These are phyloP conservation scores for Suhomyces pyralidae DNA, from an alignment of 805 yeast genomes.

Conservation along the genomic window DNA sequence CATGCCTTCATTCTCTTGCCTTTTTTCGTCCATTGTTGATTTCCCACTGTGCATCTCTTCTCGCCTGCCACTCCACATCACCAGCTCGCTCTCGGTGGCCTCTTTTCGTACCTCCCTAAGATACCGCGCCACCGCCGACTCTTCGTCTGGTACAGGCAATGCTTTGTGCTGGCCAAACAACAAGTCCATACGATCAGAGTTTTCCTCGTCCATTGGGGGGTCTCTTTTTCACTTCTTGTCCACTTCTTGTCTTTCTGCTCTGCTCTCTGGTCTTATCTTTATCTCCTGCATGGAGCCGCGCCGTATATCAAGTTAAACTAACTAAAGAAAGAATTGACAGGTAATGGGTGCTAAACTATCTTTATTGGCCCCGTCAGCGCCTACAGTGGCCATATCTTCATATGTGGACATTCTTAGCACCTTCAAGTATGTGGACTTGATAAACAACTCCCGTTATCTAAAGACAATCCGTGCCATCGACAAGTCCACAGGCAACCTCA, in stretches of 20 bases:
- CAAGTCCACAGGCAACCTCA: constrained; percentile 58
- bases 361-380: constrained; percentile 82
- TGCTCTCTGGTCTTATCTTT: neutral
- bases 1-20: neutral
- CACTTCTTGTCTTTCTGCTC: neutral
- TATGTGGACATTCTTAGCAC: constrained; percentile 78
- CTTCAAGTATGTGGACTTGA: constrained; percentile 68
- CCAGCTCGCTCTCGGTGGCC: constrained; percentile 21
- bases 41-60: neutral
- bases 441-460: constrained; percentile 79
- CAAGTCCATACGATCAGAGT: constrained; percentile 20
- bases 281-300: neutral
- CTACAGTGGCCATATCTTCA: constrained; percentile 87
- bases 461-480: constrained; percentile 83
- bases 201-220: neutral
- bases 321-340: neutral
- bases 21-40: neutral
- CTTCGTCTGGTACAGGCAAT: constrained; percentile 17
- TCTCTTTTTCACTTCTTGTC: too few species aligned
- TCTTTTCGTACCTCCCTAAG: constrained; percentile 29
- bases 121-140: constrained; percentile 20
- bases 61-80: constrained; percentile 2
- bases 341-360: constrained; percentile 87
- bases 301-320: neutral
- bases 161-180: constrained; percentile 32